phyloP scores from a whole-genome alignment of 805 yeast species.

The Blastobotrys mokoenaii region DNA sequence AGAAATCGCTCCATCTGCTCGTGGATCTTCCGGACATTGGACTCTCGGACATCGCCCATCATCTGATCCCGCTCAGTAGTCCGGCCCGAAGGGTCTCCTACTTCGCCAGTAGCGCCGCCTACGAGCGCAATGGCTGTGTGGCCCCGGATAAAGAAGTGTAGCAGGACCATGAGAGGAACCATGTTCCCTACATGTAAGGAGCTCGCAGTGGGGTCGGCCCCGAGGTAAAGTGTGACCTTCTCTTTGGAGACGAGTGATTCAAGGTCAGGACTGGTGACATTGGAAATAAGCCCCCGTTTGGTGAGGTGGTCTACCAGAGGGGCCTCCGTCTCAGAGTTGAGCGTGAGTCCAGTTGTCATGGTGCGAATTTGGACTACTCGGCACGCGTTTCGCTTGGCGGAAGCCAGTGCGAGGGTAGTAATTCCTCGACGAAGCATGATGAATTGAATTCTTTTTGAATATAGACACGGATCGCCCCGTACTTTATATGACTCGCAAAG shows the following conservation, averaged over 20 bases:
- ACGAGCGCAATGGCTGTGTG: constrained; percentile 77
- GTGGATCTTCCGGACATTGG: constrained; percentile 53
- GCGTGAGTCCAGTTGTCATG: neutral
- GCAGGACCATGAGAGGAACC: constrained; percentile 72
- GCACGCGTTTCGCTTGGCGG: no score
- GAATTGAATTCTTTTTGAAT: no score
- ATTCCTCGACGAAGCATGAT: no score
- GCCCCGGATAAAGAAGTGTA: constrained; percentile 80
- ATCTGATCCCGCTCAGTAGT: constrained; percentile 61
- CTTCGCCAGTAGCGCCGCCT: constrained; percentile 76
- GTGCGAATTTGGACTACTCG: no score
- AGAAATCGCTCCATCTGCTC: constrained; percentile 57
- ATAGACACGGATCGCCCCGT: no score
- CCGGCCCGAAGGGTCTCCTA: constrained; percentile 96
- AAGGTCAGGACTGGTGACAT: constrained; percentile 19
- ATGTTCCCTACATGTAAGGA: constrained; percentile 89
- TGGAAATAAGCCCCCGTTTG: constrained; percentile 41
- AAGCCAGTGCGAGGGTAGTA: no score
- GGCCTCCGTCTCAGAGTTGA: constrained; percentile 9
- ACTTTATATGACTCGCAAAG: no score
- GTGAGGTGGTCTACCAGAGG: constrained; percentile 35
- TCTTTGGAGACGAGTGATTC: constrained; percentile 10
- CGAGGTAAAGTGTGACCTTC: constrained; percentile 67
- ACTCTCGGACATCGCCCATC: constrained; percentile 40
- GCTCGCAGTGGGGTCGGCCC: constrained; percentile 92